A percentile compares a stretch with the other conserved stretches of the same genome.
phyloP scores from a whole-genome alignment of 2,329 filamentous ascomycete genomes.

The Colletotrichum brevisporum region DNA sequence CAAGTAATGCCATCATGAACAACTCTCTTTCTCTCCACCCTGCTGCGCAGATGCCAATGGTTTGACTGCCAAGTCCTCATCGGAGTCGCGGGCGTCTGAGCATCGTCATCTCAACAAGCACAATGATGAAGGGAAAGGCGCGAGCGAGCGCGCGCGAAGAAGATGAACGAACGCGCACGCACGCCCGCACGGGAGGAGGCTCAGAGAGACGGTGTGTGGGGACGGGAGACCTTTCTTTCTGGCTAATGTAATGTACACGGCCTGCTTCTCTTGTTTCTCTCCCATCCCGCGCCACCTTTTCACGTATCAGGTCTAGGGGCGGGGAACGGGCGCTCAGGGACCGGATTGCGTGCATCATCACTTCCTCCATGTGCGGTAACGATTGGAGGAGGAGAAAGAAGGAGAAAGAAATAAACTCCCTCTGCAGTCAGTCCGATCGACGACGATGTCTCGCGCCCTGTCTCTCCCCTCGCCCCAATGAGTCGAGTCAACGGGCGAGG shows the following conservation, averaged over 20 bases:
- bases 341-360: conserved; percentile 4
- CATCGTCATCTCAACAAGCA: conserved; percentile 10
- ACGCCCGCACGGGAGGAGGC: conserved; percentile 12
- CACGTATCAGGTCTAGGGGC: no score
- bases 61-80: conserved; percentile 22
- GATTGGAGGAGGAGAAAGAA: no score
- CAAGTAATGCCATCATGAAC: not conserved
- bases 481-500: conserved; percentile 25
- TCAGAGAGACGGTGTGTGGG: not conserved
- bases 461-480: conserved; percentile 9
- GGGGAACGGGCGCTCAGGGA: not conserved
- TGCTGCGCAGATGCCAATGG: conserved; percentile 29
- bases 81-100: conserved; percentile 1
- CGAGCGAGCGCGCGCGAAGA: conserved; percentile 5
- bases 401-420: no score
- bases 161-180: not conserved
- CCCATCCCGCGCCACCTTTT: not conserved
- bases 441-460: not conserved
- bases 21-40: not conserved
- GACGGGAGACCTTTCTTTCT: not conserved
- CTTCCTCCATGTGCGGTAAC: no score
- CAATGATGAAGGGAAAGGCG: not conserved
- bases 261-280: not conserved
- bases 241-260: not conserved
- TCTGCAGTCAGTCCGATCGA: conserved; percentile 8